A percentile compares a stretch with the other conserved stretches of the same genome.
These are phyloP conservation scores for Calocybe gambosa DNA, from an alignment of 1,284 basidiomycete genomes.

Conservation along the genomic window DNA sequence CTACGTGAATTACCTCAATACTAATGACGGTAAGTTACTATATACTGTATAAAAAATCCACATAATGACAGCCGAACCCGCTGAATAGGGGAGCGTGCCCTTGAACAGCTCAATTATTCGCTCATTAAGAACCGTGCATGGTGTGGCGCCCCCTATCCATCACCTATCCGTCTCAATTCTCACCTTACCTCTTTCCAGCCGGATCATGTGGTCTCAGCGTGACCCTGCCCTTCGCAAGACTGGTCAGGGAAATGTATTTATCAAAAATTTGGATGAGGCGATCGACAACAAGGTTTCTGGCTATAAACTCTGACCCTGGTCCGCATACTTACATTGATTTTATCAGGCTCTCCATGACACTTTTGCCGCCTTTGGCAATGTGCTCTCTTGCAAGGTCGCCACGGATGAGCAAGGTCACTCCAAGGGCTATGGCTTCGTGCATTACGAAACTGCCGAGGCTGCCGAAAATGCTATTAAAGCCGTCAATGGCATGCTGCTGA, in stretches of 20 bases:
- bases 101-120: conserved; percentile 99
- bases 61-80: conserved; percentile 3
- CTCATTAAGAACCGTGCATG: conserved; percentile 98
- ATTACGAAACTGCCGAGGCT: conserved; percentile 97
- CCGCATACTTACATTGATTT: background rate
- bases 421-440: conserved; percentile 97
- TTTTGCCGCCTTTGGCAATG: conserved; percentile 98
- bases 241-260: conserved; percentile 99
- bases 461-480: conserved; percentile 96
- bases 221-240: conserved; percentile 99
- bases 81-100: conserved; percentile 82
- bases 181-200: conserved; percentile 41
- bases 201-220: conserved; percentile 99
- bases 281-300: conserved; percentile 93
- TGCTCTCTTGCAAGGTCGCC: conserved; percentile 99
- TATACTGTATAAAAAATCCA: conserved; percentile 1
- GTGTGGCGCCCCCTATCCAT: conserved; percentile 33
- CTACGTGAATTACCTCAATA: conserved; percentile 99
- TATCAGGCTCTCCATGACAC: conserved; percentile 94
- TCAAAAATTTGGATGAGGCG: conserved; percentile 97
- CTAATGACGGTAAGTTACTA: conserved; percentile 76
- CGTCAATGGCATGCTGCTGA: conserved; percentile 98
- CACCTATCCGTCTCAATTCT: background rate
- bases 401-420: conserved; percentile 90
- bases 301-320: too few species aligned